Evolutionary conservation across 1,139 yeast species (phyloP).

Genomic region (Taphrina populina): DNA sequence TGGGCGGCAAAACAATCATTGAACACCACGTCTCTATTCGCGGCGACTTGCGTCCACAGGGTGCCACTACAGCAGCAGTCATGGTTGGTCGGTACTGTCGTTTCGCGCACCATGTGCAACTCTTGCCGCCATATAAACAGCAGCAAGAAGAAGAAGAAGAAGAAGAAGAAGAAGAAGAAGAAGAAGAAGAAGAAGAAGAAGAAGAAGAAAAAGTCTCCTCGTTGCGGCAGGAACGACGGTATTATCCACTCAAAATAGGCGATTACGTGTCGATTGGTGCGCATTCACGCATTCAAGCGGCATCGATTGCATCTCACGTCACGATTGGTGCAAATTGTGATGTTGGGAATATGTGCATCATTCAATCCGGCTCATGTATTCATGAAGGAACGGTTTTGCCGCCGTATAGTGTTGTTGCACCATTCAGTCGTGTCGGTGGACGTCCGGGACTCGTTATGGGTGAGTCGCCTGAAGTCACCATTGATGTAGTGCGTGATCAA

Average conservation of each 20-base stretch:
- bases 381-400: conserved; percentile 56
- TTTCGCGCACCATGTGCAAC: conserved; percentile 44
- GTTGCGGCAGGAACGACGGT: no score
- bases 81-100: conserved; percentile 40
- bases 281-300: conserved; percentile 48
- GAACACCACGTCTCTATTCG: conserved; percentile 32
- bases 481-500: conserved; percentile 44
- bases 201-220: conserved; percentile 6
- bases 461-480: conserved; percentile 46
- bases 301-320: conserved; percentile 50
- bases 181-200: conserved; percentile 16
- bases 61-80: conserved; percentile 39
- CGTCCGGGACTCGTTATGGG: conserved; percentile 36
- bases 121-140: conserved; percentile 47
- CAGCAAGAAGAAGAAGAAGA: conserved; percentile 29
- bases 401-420: conserved; percentile 58
- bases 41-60: conserved; percentile 26
- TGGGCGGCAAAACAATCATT: conserved; percentile 48
- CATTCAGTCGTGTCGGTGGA: conserved; percentile 53
- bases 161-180: neutral
- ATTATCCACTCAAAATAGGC: conserved; percentile 54
- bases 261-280: conserved; percentile 58
- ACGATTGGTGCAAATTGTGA: conserved; percentile 60
- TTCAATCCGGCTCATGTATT: conserved; percentile 63
- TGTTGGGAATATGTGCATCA: conserved; percentile 52